Base-by-base conservation (phyloP, 2,329 filamentous ascomycete species). In the Dactylellina sp. region DNA sequence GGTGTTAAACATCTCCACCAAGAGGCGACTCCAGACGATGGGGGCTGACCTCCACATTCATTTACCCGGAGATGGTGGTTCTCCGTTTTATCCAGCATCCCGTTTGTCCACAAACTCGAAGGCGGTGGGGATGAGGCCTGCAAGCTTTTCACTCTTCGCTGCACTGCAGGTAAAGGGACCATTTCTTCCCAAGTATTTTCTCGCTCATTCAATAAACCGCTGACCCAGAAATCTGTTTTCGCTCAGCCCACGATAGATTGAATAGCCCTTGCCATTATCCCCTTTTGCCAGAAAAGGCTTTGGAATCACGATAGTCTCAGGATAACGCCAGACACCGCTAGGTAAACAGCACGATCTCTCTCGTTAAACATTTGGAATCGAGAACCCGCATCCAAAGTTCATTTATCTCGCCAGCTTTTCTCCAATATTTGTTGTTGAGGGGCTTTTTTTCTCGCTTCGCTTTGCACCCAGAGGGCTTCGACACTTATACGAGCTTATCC, bases 1-100 rank as follows among this genome's bases (percentile, higher is more conserved):
- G 28, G 28, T 59, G 53, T 59, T 52, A 59, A 66, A 57, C 52
- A 60, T 47, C 44, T 39, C 46, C 39, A 68, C 22, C 25, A 59
- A 24, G 39, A 71, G 60, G 60, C 70, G 50, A 66, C 70, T 66
- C 70, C 61, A 66, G 42, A 46, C 52, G 44, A 63, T 49, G 47
- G 40, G 65, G 66, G 61, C 68, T 74, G 68, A 74, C 68, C 53
- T 65, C 60, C 46, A 65, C 25, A 59, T 49, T 61, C 22, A 61
- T 74, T 74, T 66, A 66, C 61, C 70, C 61, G 70, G 70, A 40
- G 55, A 65, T 49, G 66, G 61, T 74, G 70, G 70, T 55, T 74
- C 61, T 55, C 25, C 70, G 66, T 40, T 72, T 64, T 64, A 74
- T 46, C 61, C 70, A 66, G 56, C 47, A 39, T 55, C 53, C 70